These are phyloP conservation scores for Daldinia sp. DNA, from an alignment of 2,329 filamentous ascomycete genomes.

Conservation along the genomic window DNA sequence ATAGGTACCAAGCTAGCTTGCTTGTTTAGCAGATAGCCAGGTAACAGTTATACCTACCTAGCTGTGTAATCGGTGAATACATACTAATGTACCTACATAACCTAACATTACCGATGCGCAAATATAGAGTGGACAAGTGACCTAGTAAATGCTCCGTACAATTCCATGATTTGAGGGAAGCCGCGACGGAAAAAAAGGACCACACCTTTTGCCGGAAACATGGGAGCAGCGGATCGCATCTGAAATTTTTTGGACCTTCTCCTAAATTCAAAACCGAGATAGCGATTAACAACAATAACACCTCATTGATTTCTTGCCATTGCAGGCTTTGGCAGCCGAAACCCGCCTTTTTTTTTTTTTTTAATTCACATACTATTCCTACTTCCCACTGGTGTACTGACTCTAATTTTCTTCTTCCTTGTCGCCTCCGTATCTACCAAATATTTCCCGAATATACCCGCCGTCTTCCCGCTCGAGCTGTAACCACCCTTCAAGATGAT, in stretches of 20 bases:
- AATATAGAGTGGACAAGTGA: conserved; percentile 6
- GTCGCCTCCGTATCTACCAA: conserved; percentile 6
- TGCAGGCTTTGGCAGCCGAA: conserved; percentile 31
- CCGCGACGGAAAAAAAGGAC: conserved; percentile 24
- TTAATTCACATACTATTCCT: neutral
- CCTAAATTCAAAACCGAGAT: conserved; percentile 30
- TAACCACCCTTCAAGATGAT: conserved; percentile 46
- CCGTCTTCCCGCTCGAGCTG: neutral
- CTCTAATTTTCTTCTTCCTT: conserved; percentile 11
- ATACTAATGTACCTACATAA: conserved; percentile 7
- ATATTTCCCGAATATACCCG: conserved; percentile 32
- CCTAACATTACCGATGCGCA: conserved; percentile 30
- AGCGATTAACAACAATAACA: conserved; percentile 25
- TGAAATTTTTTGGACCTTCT: conserved; percentile 28
- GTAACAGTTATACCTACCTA: neutral
- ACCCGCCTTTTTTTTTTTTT: conserved; percentile 14
- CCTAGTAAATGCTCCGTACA: conserved; percentile 28
- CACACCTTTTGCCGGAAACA: conserved; percentile 35
- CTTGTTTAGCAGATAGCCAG: conserved; percentile 7
- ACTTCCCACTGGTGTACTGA: neutral
- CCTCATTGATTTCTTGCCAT: conserved; percentile 35
- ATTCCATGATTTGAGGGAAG: conserved; percentile 21
- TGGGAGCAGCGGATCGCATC: conserved; percentile 22
- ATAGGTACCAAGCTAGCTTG: conserved; percentile 6
- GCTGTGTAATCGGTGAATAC: conserved; percentile 15